These are phyloP conservation scores for Pythium monospermum DNA, from an alignment of 352 stramenopile species.

Conservation along the genomic window DNA sequence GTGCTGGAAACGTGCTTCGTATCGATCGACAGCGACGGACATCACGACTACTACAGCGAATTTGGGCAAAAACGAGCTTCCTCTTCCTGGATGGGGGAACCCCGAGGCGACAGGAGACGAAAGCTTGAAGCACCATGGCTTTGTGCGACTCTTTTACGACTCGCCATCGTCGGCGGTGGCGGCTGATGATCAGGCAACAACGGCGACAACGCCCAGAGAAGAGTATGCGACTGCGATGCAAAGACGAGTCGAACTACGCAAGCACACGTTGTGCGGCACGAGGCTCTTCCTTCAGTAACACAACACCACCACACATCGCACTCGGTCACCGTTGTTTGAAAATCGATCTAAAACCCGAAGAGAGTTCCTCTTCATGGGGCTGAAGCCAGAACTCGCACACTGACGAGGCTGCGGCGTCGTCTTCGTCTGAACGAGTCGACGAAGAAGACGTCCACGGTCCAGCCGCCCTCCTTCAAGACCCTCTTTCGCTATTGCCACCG, in stretches of 20 bases:
- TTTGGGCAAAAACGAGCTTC: too few relatives aligned
- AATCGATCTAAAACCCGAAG: too few relatives aligned
- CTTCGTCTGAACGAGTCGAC: too few relatives aligned
- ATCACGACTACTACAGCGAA: background rate
- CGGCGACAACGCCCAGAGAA: background rate
- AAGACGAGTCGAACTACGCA: constrained; percentile 20
- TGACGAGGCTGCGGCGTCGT: too few relatives aligned
- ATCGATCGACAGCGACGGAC: constrained; percentile 7
- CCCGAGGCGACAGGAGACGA: constrained; percentile 47
- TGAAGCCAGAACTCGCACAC: too few relatives aligned
- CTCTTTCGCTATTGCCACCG: too few relatives aligned
- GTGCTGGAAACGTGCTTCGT: constrained; percentile 18
- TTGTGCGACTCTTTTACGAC: constrained; percentile 44
- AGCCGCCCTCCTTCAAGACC: too few relatives aligned
- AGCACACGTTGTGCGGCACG: constrained; percentile 29
- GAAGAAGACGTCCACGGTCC: too few relatives aligned
- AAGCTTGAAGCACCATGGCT: constrained; percentile 54
- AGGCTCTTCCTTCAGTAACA: constrained; percentile 19
- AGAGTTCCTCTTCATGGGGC: too few relatives aligned
- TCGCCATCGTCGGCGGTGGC: constrained; percentile 8
- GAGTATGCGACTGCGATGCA: background rate
- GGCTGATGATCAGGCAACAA: constrained; percentile 13
- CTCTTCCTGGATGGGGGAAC: constrained; percentile 41
- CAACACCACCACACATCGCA: background rate
- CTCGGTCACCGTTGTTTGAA: too few relatives aligned